Evolutionary conservation across 257 asterid species (phyloP), one percentile per base, ranked within the genome.

Genomic region (Solanum lignicaule): DNA sequence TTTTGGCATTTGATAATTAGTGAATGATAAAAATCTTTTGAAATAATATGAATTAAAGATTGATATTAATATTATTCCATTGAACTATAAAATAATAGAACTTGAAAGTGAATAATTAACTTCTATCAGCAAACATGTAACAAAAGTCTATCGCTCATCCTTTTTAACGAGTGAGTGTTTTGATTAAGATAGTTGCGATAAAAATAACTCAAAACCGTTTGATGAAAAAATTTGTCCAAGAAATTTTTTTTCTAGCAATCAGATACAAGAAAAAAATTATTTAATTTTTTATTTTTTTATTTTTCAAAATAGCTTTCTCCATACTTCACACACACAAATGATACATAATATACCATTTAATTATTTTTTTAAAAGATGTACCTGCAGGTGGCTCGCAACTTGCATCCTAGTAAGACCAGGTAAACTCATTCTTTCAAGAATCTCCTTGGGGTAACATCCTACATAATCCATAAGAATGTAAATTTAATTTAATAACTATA

Each of bases 361-460:
- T 13, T 43, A 3, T 20, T 5, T 35, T 23, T 36, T 20, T 0
- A 0, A 35, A 21, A n/a, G 5, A 84, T 15, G 25, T 74, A 90
- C 92, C 89, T 90, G 92, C 9, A 87, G 91, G 71, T 91, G 91
- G 36, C 91, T 91, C 1, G 92, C 92, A 4, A 89, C 89, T 87
- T 89, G 92, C 92, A 91, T 87, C 73, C 90, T 89, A 1, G 92
- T 91, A 35, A 91, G 89, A 11, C 90, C 89, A 38, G 89, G 73
- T 3, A 89, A 91, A 11, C 88, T 87, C 91, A 91, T 91, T 5
- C 14, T 2, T 46, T 86, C 83, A 55, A 89, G 68, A 43, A 91
- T 91, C 5, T 91, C 90, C 73, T 73, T 90, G 1, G 92, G 92
- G 33, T 86, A 91, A 75, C 90, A 91, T 55, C 39, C 91, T 90